A percentile compares a stretch with the other conserved stretches of the same genome.
Evolutionary conservation across 148 eudicot species (phyloP).

Genomic region (Silene latifolia): DNA sequence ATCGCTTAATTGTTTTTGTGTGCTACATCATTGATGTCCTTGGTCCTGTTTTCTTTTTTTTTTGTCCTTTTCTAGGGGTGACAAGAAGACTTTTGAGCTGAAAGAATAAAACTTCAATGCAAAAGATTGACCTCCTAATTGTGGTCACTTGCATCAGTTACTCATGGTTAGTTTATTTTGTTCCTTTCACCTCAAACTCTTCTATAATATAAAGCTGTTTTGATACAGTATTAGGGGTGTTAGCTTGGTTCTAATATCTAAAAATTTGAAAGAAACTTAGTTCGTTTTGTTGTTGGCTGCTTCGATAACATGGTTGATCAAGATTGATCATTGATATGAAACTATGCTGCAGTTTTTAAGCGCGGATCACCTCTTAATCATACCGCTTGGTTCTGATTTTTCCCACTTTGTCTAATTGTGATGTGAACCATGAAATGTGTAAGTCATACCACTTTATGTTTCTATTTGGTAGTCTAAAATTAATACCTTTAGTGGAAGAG

Average conservation of each 20-base stretch:
- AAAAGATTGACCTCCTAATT: constrained; percentile 74
- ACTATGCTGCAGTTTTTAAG: neutral
- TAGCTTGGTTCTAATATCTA: neutral
- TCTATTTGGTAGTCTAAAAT: no score
- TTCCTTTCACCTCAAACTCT: neutral
- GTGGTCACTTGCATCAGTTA: constrained; percentile 89
- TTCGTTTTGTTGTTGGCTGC: neutral
- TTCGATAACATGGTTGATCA: neutral
- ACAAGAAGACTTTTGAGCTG: constrained; percentile 75
- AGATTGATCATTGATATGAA: neutral
- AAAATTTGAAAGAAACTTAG: neutral
- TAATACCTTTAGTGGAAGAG: no score
- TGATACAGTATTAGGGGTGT: neutral
- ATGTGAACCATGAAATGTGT: no score
- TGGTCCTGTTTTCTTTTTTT: constrained; percentile 9
- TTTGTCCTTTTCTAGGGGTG: constrained; percentile 44
- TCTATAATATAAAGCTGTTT: neutral
- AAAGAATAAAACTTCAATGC: constrained; percentile 93
- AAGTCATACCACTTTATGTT: no score
- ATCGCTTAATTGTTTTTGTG: no score
- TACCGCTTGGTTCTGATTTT: no score
- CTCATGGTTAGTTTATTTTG: constrained; percentile 59
- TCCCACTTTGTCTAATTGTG: no score
- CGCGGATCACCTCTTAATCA: no score
- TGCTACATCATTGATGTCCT: no score